Evolutionary conservation across 2,329 filamentous ascomycete genomes (phyloP).

Genomic region (Ceratocystis diversiconidia): DNA sequence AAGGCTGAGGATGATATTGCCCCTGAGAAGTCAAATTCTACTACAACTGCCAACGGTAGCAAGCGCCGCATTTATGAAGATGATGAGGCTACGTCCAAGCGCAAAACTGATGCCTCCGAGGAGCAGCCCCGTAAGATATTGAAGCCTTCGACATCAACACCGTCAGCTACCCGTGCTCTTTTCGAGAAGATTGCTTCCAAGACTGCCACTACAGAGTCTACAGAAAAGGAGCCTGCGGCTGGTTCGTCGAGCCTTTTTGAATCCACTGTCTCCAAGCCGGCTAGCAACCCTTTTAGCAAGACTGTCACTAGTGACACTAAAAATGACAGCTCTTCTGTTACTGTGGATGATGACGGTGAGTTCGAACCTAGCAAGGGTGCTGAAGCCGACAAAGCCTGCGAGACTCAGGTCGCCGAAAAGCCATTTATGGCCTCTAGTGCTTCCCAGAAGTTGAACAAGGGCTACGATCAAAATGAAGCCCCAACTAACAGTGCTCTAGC

Average conservation of each 20-base stretch:
- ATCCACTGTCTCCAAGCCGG: constrained; percentile 24
- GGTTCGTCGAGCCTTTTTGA: constrained; percentile 25
- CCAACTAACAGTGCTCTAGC: constrained; percentile 22
- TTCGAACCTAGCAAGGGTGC: constrained; percentile 33
- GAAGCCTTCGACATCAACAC: constrained; percentile 30
- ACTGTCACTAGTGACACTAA: constrained; percentile 42
- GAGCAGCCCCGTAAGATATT: constrained; percentile 37
- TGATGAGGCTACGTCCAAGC: constrained; percentile 25
- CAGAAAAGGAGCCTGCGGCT: constrained; percentile 20
- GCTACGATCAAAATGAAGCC: constrained; percentile 35
- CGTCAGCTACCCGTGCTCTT: constrained; percentile 40
- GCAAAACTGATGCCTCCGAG: constrained; percentile 31
- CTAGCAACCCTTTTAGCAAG: constrained; percentile 44
- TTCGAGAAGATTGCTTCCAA: constrained; percentile 40
- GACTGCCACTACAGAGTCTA: not conserved
- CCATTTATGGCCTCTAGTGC: constrained; percentile 27
- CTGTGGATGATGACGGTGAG: constrained; percentile 24
- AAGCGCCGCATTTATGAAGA: constrained; percentile 37
- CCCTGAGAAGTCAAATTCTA: constrained; percentile 26
- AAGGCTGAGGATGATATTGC: constrained; percentile 40
- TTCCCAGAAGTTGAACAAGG: constrained; percentile 42
- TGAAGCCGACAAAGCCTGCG: constrained; percentile 22
- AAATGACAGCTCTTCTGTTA: constrained; percentile 23
- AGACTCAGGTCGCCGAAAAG: constrained; percentile 26
- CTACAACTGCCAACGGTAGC: constrained; percentile 25